Percentiles rank a stretch among this genome's conserved stretches.
phyloP scores from a whole-genome alignment of 164 flowering plant genomes.

The Taxillus chinensis region DNA sequence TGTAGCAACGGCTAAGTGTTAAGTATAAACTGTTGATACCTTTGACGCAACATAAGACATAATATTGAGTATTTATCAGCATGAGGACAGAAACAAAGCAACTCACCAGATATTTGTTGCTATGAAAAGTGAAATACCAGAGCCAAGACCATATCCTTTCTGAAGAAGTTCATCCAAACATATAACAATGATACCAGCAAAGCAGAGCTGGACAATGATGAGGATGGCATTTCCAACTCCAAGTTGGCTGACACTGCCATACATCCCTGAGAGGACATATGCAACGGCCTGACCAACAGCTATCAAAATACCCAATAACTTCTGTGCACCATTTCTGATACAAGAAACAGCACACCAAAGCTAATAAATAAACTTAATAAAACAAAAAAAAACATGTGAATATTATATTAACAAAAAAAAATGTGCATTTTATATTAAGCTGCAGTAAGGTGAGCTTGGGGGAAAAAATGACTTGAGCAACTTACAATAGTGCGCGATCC shows the following conservation, averaged over 20 bases:
- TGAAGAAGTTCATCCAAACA: constrained; percentile 66
- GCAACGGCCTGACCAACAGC: constrained; percentile 65
- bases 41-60: no score
- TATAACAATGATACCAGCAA: constrained; percentile 66
- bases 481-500: constrained; percentile 68
- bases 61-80: no score
- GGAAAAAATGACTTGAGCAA: neutral
- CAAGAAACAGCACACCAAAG: neutral
- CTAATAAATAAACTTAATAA: neutral
- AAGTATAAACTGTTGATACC: no score
- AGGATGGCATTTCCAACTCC: constrained; percentile 69
- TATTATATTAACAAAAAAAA: neutral
- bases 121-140: constrained; percentile 61
- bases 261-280: constrained; percentile 67
- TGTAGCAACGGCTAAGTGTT: no score
- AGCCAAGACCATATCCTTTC: constrained; percentile 67
- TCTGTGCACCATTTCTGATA: constrained; percentile 63
- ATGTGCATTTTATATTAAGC: no score
- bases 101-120: constrained; percentile 69
- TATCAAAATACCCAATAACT: constrained; percentile 54
- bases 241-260: constrained; percentile 64
- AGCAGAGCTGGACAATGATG: constrained; percentile 51
- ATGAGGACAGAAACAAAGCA: neutral
- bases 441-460: no score
- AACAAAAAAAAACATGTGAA: neutral